Conservation (phyloP, 2,329 filamentous ascomycete species). For the Chaetomium sp. region DNA sequence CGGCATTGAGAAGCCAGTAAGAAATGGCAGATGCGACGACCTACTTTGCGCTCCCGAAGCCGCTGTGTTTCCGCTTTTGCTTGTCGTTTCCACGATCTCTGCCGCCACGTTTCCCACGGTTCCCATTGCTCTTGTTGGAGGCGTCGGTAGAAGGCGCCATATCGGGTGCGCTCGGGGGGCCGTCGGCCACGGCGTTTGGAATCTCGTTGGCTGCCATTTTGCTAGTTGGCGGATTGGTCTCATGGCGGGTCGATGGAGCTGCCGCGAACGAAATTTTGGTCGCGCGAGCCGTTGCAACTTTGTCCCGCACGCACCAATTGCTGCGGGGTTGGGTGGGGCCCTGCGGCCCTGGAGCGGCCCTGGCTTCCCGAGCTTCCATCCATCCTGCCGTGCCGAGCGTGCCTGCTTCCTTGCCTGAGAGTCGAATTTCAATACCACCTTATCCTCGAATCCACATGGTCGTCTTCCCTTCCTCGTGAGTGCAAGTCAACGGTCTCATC, state of each 20-base stretch:
- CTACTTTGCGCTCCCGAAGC: constrained; percentile 32
- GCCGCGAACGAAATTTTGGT: constrained; percentile 6
- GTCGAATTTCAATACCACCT: neutral
- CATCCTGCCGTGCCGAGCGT: too few relatives aligned
- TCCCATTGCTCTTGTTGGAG: constrained; percentile 23
- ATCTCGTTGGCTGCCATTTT: constrained; percentile 34
- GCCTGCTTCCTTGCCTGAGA: too few relatives aligned
- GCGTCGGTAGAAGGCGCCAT: neutral
- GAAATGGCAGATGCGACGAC: neutral
- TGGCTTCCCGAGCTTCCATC: neutral
- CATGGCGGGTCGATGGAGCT: constrained; percentile 20
- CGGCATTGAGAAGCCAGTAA: constrained; percentile 26
- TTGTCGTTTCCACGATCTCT: constrained; percentile 31
- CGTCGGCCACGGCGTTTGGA: constrained; percentile 14
- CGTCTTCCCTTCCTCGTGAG: too few relatives aligned
- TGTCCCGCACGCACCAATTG: constrained; percentile 1
- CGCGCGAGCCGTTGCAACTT: neutral
- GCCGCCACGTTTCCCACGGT: constrained; percentile 26
- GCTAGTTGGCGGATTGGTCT: constrained; percentile 22
- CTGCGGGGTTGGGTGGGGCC: constrained; percentile 12
- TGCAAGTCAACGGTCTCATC: too few relatives aligned
- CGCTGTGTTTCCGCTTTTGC: constrained; percentile 28
- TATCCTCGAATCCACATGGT: too few relatives aligned
- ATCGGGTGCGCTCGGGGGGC: neutral
- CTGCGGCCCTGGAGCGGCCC: too few relatives aligned